phyloP scores from a whole-genome alignment of 768 basidiomycete genomes.

The Glaciozyma antarctica region DNA sequence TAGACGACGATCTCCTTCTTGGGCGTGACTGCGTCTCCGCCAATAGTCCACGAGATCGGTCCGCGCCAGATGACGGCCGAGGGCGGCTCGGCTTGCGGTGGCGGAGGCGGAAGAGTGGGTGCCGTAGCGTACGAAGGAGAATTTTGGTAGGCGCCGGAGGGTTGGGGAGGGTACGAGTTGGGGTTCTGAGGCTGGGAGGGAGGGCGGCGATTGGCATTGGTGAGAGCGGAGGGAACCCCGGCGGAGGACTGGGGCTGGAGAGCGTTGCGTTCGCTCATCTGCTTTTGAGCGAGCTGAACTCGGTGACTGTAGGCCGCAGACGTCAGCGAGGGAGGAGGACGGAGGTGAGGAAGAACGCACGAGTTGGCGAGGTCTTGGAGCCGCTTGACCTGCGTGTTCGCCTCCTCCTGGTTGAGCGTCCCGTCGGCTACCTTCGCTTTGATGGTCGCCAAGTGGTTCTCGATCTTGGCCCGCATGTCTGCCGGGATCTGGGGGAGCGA shows the following conservation, averaged over 20 bases:
- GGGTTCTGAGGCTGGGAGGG: no score
- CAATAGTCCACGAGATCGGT: conserved; percentile 18
- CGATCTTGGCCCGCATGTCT: conserved; percentile 23
- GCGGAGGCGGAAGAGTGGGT: no score
- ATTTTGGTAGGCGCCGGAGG: no score
- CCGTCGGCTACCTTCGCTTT: conserved; percentile 5
- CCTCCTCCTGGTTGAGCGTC: conserved; percentile 13
- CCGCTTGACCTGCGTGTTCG: conserved; percentile 5
- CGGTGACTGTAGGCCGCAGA: not conserved
- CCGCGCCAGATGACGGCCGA: conserved; percentile 16
- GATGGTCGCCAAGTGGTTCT: conserved; percentile 12
- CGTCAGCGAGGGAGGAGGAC: not conserved
- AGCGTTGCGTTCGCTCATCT: not conserved
- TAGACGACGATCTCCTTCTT: conserved; percentile 21
- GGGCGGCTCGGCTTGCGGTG: no score
- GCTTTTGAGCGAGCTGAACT: not conserved
- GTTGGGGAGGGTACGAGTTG: no score
- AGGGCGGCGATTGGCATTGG: no score
- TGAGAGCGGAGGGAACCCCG: no score
- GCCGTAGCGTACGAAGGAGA: no score
- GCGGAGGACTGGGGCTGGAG: no score
- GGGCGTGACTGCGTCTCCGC: not conserved
- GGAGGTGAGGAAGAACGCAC: not conserved
- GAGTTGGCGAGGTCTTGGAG: conserved; percentile 11
- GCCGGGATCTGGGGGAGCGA: conserved; percentile 16